Evolutionary conservation across 164 flowering plant species (phyloP).

Genomic region (Aristolochia contorta): DNA sequence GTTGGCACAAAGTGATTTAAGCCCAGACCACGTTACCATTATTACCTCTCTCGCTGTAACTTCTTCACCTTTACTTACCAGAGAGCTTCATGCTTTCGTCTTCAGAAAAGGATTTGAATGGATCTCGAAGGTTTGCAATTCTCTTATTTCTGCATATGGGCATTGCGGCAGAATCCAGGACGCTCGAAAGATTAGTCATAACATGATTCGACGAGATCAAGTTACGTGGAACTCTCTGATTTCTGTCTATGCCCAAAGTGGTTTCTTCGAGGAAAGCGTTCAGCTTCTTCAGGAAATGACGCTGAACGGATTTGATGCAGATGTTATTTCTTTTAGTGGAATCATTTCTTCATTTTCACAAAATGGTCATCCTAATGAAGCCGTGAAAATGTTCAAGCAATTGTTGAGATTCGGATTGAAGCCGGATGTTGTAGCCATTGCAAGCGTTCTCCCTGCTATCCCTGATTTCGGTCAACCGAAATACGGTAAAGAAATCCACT

Average conservation of each 20-base stretch:
- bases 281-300: constrained; percentile 19
- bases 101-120: constrained; percentile 14
- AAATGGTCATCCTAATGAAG: constrained; percentile 13
- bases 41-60: constrained; percentile 9
- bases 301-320: constrained; percentile 11
- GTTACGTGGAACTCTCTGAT: constrained; percentile 24
- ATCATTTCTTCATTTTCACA: constrained; percentile 23
- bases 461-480: constrained; percentile 11
- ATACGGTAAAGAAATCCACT: constrained; percentile 22
- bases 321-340: constrained; percentile 19
- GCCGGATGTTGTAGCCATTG: constrained; percentile 17
- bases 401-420: constrained; percentile 16
- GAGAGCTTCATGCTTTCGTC: constrained; percentile 20
- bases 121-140: constrained; percentile 9
- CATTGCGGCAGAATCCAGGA: constrained; percentile 16
- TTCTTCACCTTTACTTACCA: constrained; percentile 8
- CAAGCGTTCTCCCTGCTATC: constrained; percentile 21
- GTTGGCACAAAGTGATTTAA: constrained; percentile 10
- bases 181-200: constrained; percentile 7
- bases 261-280: constrained; percentile 15
- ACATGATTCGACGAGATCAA: constrained; percentile 7
- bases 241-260: constrained; percentile 24
- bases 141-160: constrained; percentile 22
- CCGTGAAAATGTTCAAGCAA: constrained; percentile 13
- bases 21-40: constrained; percentile 19